These are phyloP conservation scores for Rubus idaeus DNA, from an alignment of 306 rosid species.

Conservation along the genomic window DNA sequence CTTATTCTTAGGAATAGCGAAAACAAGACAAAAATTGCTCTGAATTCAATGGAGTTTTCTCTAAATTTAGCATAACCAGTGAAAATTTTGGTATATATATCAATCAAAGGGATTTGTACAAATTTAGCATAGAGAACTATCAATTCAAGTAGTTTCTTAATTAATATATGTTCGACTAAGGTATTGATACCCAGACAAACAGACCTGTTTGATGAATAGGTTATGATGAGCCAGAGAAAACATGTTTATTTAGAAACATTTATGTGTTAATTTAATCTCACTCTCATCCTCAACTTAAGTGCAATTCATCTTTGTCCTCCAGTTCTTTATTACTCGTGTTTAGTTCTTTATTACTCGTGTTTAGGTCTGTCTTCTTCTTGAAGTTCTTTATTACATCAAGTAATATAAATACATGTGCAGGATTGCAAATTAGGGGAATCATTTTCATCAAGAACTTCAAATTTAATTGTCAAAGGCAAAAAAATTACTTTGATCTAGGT, in stretches of 20 bases:
- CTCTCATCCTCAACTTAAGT: constrained; percentile 6
- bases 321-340: constrained; percentile 18
- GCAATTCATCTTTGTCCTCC: not conserved
- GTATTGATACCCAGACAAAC: constrained; percentile 13
- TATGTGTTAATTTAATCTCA: not conserved
- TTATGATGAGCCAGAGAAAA: constrained; percentile 3
- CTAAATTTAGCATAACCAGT: not conserved
- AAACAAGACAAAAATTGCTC: constrained; percentile 3
- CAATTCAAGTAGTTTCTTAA: not conserved
- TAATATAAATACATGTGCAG: too few relatives aligned
- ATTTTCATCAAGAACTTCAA: too few relatives aligned
- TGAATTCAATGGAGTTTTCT: constrained; percentile 7
- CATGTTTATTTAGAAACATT: constrained; percentile 4
- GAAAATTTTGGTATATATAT: not conserved
- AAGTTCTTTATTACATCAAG: too few relatives aligned
- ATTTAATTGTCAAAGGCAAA: too few relatives aligned
- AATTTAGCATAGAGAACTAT: not conserved
- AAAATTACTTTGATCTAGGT: too few relatives aligned
- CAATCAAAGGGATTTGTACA: not conserved
- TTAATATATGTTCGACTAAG: not conserved
- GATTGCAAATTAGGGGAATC: too few relatives aligned
- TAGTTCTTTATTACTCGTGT: constrained; percentile 16
- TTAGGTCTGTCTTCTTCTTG: constrained; percentile 6
- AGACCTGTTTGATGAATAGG: constrained; percentile 19
- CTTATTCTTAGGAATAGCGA: not conserved